Evolutionary conservation across 129 eudicot species (phyloP).

Genomic region (Dittrichia graveolens): DNA sequence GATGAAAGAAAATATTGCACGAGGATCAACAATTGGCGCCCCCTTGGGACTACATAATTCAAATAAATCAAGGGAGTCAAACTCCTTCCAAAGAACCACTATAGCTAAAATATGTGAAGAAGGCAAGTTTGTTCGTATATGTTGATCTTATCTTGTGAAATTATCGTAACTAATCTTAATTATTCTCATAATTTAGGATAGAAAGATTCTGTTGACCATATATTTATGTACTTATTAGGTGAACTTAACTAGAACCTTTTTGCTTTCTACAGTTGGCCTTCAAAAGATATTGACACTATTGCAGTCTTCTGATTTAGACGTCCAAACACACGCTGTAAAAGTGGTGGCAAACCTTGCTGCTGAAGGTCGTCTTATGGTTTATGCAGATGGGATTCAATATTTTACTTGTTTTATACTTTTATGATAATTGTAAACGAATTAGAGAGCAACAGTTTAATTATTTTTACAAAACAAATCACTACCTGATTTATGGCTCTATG

Average conservation of each 20-base stretch:
- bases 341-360: conserved; percentile 99
- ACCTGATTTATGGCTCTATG: no score
- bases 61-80: conserved; percentile 51
- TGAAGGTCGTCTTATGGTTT: conserved; percentile 60
- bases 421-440: no score
- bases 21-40: conserved; percentile 52
- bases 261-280: conserved; percentile 74
- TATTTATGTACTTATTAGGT: neutral
- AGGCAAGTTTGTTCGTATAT: conserved; percentile 56
- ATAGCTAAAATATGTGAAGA: conserved; percentile 92
- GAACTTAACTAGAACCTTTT: conserved; percentile 13
- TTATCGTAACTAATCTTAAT: conserved; percentile 6
- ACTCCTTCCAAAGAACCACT: conserved; percentile 71
- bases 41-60: conserved; percentile 58
- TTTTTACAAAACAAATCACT: no score
- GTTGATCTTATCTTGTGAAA: conserved; percentile 1
- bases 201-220: conserved; percentile 18
- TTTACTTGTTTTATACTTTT: no score
- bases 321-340: conserved; percentile 93
- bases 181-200: neutral
- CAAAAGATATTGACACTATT: conserved; percentile 77
- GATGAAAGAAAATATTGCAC: conserved; percentile 55
- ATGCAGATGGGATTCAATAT: neutral
- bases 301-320: conserved; percentile 76
- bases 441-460: no score